Percentiles rank a stretch among this genome's conserved stretches.
Conservation (phyloP, 345 rosid genomes). For the Eutrema heterophyllum region DNA sequence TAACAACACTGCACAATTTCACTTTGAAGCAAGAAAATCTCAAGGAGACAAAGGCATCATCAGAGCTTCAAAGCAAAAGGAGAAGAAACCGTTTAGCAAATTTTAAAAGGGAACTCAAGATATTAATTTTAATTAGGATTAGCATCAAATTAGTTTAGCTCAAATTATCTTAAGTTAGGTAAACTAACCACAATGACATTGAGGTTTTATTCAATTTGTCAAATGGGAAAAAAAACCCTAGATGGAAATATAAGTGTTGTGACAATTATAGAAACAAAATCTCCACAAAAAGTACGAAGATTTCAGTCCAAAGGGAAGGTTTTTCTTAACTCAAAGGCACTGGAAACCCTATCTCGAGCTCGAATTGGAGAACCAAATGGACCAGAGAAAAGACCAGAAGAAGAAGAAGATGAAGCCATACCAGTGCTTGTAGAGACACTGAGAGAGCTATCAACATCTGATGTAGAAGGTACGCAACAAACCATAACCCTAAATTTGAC, state of each 20-base stretch:
- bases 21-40: not conserved
- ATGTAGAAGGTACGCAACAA: constrained; percentile 64
- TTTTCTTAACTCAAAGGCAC: not conserved
- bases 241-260: not conserved
- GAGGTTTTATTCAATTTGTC: constrained; percentile 2
- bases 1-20: not conserved
- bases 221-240: constrained; percentile 10
- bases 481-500: constrained; percentile 52
- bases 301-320: not conserved
- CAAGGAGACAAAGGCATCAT: not conserved
- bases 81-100: not conserved
- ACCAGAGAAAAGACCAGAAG: not conserved
- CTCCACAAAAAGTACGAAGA: not conserved
- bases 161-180: constrained; percentile 15
- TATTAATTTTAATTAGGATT: not conserved
- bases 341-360: not conserved
- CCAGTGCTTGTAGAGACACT: constrained; percentile 46
- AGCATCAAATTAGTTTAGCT: not conserved
- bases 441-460: constrained; percentile 70
- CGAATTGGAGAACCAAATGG: not conserved
- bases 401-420: constrained; percentile 25
- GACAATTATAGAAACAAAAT: not conserved
- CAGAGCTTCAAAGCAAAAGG: not conserved
- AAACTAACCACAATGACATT: constrained; percentile 19
- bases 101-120: not conserved